These are phyloP conservation scores for Lactifluus echinatus DNA, from an alignment of 768 basidiomycete species.

Conservation along the genomic window DNA sequence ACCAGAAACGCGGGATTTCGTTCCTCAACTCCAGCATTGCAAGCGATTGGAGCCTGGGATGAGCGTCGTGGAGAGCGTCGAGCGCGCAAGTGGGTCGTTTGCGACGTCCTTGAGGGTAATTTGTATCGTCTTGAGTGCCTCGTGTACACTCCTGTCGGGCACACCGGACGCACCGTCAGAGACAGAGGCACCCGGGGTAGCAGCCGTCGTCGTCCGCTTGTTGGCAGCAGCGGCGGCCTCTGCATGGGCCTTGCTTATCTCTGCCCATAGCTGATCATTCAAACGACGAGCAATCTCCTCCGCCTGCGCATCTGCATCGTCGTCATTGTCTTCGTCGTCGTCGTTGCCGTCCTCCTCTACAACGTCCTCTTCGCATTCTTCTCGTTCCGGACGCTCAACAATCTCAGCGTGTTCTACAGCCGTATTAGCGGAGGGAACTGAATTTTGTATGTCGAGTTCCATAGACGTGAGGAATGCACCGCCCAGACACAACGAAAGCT, in stretches of 20 bases:
- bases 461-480: background rate
- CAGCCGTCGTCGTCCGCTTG: slow-evolving; percentile 5
- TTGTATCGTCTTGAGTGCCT: slow-evolving; percentile 56
- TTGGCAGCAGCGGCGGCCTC: slow-evolving; percentile 29
- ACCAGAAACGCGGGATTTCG: no score
- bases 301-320: slow-evolving; percentile 56
- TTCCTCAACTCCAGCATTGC: no score
- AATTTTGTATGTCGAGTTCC: background rate
- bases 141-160: slow-evolving; percentile 39
- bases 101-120: slow-evolving; percentile 50
- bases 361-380: background rate
- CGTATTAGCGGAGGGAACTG: background rate
- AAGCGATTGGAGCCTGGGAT: no score
- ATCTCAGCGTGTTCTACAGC: background rate
- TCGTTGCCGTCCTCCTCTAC: slow-evolving; percentile 28
- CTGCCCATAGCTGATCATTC: slow-evolving; percentile 72
- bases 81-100: slow-evolving; percentile 46
- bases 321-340: slow-evolving; percentile 42
- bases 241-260: slow-evolving; percentile 56
- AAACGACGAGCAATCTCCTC: slow-evolving; percentile 65
- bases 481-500: background rate
- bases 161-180: no score
- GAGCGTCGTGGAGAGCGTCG: slow-evolving; percentile 42
- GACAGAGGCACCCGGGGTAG: no score
- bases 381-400: background rate